Percentiles rank a stretch among this genome's conserved stretches.
Conservation (phyloP, 805 yeast genomes). For the Wickerhamiella alocasiicola region DNA sequence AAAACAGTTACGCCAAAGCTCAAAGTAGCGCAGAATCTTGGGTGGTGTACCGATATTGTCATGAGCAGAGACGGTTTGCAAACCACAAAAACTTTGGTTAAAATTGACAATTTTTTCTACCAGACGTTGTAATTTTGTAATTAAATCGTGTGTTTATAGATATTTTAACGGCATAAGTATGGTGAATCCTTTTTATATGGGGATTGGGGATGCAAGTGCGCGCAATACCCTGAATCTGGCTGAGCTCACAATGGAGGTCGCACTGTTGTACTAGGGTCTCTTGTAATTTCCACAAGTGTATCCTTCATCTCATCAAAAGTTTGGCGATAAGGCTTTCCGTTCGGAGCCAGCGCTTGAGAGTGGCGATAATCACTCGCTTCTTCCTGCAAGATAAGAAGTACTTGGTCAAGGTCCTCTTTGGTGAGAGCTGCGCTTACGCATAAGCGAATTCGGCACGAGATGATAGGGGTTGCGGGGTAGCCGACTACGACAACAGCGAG, state of each 20-base stretch:
- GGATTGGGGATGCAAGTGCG: no score
- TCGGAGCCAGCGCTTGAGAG: slow-evolving; percentile 19
- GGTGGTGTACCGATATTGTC: no score
- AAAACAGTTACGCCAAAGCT: no score
- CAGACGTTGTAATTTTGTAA: no score
- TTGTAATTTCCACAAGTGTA: slow-evolving; percentile 22
- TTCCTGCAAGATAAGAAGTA: slow-evolving; percentile 35
- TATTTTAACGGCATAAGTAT: no score
- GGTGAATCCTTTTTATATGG: no score
- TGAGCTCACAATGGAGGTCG: slow-evolving; percentile 5
- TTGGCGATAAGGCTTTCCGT: slow-evolving; percentile 15
- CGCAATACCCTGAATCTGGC: no score
- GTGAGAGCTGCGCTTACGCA: slow-evolving; percentile 88
- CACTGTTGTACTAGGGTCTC: slow-evolving; percentile 18
- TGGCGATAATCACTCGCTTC: slow-evolving; percentile 37
- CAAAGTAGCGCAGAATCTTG: no score
- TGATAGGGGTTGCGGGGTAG: slow-evolving; percentile 92
- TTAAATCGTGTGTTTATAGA: no score
- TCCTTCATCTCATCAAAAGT: slow-evolving; percentile 23
- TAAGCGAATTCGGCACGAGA: slow-evolving; percentile 79
- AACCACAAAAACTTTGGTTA: no score
- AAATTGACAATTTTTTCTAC: no score
- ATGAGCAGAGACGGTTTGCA: no score
- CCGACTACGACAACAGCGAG: slow-evolving; percentile 95
- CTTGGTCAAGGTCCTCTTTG: slow-evolving; percentile 74